phyloP scores from a whole-genome alignment of 1,139 yeast species.

The Arxiozyma bovina region DNA sequence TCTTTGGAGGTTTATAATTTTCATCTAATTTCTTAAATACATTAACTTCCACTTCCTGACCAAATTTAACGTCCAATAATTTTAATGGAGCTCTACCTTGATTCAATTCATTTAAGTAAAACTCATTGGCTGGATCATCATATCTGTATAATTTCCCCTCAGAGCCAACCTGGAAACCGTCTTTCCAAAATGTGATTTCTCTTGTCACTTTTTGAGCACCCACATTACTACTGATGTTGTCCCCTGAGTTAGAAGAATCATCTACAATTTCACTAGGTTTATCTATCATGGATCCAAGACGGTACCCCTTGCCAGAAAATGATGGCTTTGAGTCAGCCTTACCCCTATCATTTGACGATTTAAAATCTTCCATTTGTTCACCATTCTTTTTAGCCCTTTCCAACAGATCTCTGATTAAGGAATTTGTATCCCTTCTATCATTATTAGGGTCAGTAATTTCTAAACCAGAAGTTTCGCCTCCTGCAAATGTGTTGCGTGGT shows the following conservation, averaged over 20 bases:
- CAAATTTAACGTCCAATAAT: slow-evolving; percentile 70
- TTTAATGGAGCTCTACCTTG: slow-evolving; percentile 91
- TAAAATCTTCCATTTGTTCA: slow-evolving; percentile 31
- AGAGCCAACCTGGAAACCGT: slow-evolving; percentile 82
- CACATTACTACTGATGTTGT: not conserved
- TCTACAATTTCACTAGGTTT: slow-evolving; percentile 37
- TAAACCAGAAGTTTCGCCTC: slow-evolving; percentile 89
- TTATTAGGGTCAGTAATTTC: slow-evolving; percentile 78
- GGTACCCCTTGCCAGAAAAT: slow-evolving; percentile 68
- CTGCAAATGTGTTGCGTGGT: slow-evolving; percentile 67
- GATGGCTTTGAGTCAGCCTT: slow-evolving; percentile 25
- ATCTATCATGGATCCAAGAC: slow-evolving; percentile 47
- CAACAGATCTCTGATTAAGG: slow-evolving; percentile 48
- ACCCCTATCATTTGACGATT: slow-evolving; percentile 29
- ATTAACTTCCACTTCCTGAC: slow-evolving; percentile 92
- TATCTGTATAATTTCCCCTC: slow-evolving; percentile 79
- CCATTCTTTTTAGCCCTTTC: slow-evolving; percentile 48
- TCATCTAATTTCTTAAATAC: slow-evolving; percentile 78
- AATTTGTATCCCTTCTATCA: slow-evolving; percentile 37
- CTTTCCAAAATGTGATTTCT: slow-evolving; percentile 88
- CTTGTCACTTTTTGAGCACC: slow-evolving; percentile 44
- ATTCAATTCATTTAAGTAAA: slow-evolving; percentile 68
- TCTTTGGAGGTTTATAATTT: slow-evolving; percentile 67
- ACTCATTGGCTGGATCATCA: slow-evolving; percentile 81
- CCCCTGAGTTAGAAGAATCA: slow-evolving; percentile 5